Evolutionary conservation across 176 grass and related monocot genomes (phyloP).

Genomic region (Zoysia japonica): DNA sequence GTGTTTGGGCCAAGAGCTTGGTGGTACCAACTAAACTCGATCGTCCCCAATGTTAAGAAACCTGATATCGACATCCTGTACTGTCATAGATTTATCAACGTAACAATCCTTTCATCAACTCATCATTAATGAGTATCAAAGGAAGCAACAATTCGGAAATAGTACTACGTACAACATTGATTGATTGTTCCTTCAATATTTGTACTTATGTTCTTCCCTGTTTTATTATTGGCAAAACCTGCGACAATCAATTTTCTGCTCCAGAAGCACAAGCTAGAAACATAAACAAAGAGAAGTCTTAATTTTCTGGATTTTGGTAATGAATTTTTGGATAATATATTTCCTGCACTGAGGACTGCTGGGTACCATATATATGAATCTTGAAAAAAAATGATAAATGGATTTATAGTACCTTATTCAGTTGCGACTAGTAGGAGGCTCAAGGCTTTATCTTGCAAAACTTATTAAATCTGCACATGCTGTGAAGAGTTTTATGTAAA

Average conservation of each 20-base stretch:
- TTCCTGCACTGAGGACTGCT: not conserved
- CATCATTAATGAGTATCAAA: constrained; percentile 44
- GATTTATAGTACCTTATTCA: not conserved
- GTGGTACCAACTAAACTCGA: constrained; percentile 7
- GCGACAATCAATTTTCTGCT: not conserved
- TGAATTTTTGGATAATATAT: not conserved
- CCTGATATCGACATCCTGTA: constrained; percentile 31
- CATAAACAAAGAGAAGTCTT: not conserved
- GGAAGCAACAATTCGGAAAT: constrained; percentile 52
- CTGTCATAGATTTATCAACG: constrained; percentile 14
- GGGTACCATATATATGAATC: not conserved
- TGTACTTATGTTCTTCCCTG: not conserved
- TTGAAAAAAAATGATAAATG: not conserved
- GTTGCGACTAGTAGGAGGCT: not conserved
- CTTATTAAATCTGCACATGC: not conserved
- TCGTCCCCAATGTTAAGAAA: constrained; percentile 10
- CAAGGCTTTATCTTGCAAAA: not conserved
- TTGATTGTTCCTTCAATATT: constrained; percentile 23
- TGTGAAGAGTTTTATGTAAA: not conserved
- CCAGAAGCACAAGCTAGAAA: not conserved
- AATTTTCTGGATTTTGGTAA: not conserved
- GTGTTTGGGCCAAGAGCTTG: not conserved
- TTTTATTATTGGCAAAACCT: constrained; percentile 1
- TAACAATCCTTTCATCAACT: constrained; percentile 38
- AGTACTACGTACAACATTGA: constrained; percentile 7